Evolutionary conservation across 1,284 basidiomycete genomes (phyloP), one percentile per base, ranked within the genome.

Genomic region (Pseudozyma flocculosa): DNA sequence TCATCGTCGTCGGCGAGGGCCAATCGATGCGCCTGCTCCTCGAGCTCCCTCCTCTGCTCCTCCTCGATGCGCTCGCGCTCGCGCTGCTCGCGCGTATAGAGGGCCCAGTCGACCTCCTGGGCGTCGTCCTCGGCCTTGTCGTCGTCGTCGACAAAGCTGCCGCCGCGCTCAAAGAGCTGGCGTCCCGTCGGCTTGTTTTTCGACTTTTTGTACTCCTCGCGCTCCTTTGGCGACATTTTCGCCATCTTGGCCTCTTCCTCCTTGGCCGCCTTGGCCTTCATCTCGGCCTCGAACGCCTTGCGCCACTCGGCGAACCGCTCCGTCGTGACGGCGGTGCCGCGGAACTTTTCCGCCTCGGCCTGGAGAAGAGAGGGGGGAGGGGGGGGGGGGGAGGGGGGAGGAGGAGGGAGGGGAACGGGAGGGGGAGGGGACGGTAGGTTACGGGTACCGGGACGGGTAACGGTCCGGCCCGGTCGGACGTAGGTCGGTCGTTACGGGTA

Each of bases 271-370:
- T 82, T 86, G 23, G 52, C 59, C 4, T 47, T 52, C 44, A 53
- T 60, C 50, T 75, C 62, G 23, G 47, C 44, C 30, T 75, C 86
- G 71, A 94, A 96, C 61, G 82, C 84, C 22, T 80, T 79, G 75
- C 88, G 88, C 93, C 94, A 97, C 34, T 80, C 82, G 43, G 82
- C 83, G 81, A 96, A 98, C 1, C 86, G 85, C 55, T 87, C 87
- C 11, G 82, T 73, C 0, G 92, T 96, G 29, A 98, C 89, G 21
- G 89, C 86, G 14, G 93, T 96, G 37, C 94, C 94, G 51, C 88
- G 85, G 53, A 89, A 93, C 61, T 88, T 86, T 37, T 86, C 87
- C 73, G 90, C 90, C 78, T 94, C 91, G 41, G 86, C 92, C 89
- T 94, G 66, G 34, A 43, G n/a, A 45, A 48, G 30, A 24, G 41